Evolutionary conservation across 1,284 basidiomycete genomes (phyloP).

Genomic region (Chalciporus sp.): DNA sequence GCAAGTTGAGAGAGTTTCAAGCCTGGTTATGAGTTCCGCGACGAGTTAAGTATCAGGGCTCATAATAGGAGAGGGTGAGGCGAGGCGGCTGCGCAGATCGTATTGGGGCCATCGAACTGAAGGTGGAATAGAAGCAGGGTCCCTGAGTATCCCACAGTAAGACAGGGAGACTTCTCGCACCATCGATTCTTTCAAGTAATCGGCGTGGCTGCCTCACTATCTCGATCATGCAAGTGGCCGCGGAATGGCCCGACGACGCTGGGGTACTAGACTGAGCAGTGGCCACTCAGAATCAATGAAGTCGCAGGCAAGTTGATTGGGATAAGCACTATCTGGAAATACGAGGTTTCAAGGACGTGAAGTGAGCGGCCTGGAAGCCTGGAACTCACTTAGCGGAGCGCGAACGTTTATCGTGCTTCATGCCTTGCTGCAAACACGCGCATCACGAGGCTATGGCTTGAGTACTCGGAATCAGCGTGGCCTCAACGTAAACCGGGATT

Average conservation of each 20-base stretch:
- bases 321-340: background rate
- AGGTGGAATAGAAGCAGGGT: background rate
- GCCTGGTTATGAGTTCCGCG: background rate
- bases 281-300: background rate
- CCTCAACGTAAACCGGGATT: background rate
- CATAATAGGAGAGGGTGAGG: background rate
- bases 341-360: background rate
- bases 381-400: background rate
- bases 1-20: background rate
- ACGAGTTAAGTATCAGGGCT: background rate
- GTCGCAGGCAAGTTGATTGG: background rate
- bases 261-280: background rate
- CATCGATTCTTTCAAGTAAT: background rate
- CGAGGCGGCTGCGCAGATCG: background rate
- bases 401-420: background rate
- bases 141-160: background rate
- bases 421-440: slow-evolving; percentile 24
- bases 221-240: background rate
- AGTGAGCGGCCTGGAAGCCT: background rate
- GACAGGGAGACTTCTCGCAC: background rate
- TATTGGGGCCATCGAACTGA: background rate
- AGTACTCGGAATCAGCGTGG: too few relatives aligned
- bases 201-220: background rate
- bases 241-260: background rate
- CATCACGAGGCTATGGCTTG: background rate